These are phyloP conservation scores for Theileria orientalis DNA, from an alignment of 169 alveolate genomes.

Conservation along the genomic window DNA sequence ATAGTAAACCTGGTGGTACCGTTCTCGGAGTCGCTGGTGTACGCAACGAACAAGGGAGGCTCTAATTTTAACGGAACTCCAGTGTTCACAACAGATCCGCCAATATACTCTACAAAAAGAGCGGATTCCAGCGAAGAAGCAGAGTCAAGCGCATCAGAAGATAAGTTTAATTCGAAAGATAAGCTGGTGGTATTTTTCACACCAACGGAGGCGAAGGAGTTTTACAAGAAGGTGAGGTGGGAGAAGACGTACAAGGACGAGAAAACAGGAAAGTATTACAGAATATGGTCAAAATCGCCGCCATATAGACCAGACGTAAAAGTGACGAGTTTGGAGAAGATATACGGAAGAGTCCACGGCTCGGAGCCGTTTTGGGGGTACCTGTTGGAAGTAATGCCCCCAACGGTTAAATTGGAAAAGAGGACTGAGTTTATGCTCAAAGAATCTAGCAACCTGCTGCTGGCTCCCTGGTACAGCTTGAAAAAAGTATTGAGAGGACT, in stretches of 20 bases:
- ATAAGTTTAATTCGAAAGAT: slow-evolving; percentile 9
- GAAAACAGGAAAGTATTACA: not conserved
- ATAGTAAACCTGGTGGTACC: slow-evolving; percentile 41
- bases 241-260: not conserved
- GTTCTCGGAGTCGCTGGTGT: slow-evolving; percentile 19
- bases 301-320: slow-evolving; percentile 25
- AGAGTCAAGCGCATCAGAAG: not conserved
- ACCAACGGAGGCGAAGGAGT: slow-evolving; percentile 27
- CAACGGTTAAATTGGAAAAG: not conserved
- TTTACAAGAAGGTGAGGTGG: slow-evolving; percentile 42
- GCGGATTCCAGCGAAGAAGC: not conserved
- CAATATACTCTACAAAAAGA: slow-evolving; percentile 16
- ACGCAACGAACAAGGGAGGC: slow-evolving; percentile 37
- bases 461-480: slow-evolving; percentile 2
- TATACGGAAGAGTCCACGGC: slow-evolving; percentile 37
- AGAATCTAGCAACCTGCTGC: not conserved
- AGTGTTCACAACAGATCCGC: slow-evolving; percentile 59
- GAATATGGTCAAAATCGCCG: not conserved
- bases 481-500: not conserved
- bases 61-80: slow-evolving; percentile 46
- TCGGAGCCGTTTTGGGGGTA: slow-evolving; percentile 42
- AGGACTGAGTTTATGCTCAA: slow-evolving; percentile 7
- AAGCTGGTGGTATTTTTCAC: slow-evolving; percentile 20
- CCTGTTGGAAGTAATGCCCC: slow-evolving; percentile 20
- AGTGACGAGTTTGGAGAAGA: slow-evolving; percentile 34